Evolutionary conservation across 2,329 filamentous ascomycete species (phyloP).

Genomic region (Drechslerella dactyloides): DNA sequence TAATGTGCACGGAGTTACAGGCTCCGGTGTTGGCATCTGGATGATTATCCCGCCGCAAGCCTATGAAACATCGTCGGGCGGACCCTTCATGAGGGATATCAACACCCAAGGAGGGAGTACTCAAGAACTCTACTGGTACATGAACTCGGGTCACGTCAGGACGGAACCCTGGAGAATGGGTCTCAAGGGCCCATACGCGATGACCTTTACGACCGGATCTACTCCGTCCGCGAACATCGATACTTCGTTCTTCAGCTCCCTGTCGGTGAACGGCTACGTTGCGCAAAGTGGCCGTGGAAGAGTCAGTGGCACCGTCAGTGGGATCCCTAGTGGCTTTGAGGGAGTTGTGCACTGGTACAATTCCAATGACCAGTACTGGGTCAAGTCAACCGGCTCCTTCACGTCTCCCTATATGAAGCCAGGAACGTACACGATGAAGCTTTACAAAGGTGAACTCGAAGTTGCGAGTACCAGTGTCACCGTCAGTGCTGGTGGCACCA

Average conservation of each 20-base stretch:
- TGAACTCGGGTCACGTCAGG: slow-evolving; percentile 69
- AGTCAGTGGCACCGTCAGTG: slow-evolving; percentile 68
- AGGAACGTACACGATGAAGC: slow-evolving; percentile 71
- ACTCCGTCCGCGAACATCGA: slow-evolving; percentile 64
- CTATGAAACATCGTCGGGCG: slow-evolving; percentile 70
- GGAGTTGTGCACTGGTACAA: slow-evolving; percentile 73
- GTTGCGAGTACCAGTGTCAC: slow-evolving; percentile 63
- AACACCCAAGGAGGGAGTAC: slow-evolving; percentile 66
- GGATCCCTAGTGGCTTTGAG: slow-evolving; percentile 63
- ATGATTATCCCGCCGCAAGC: slow-evolving; percentile 65
- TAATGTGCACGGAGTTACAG: slow-evolving; percentile 68
- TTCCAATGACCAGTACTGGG: slow-evolving; percentile 69
- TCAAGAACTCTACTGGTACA: slow-evolving; percentile 70
- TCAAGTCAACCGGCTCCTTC: slow-evolving; percentile 64
- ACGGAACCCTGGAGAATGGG: slow-evolving; percentile 69
- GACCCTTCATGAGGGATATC: slow-evolving; percentile 67
- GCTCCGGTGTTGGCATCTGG: slow-evolving; percentile 63
- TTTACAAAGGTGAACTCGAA: slow-evolving; percentile 68
- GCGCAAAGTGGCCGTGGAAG: slow-evolving; percentile 65
- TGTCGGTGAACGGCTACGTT: slow-evolving; percentile 67
- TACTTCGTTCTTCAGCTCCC: slow-evolving; percentile 67
- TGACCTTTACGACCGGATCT: slow-evolving; percentile 67
- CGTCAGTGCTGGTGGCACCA: slow-evolving; percentile 63
- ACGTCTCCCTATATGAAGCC: slow-evolving; percentile 71
- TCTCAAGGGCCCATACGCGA: slow-evolving; percentile 70